phyloP scores from a whole-genome alignment of 2,329 filamentous ascomycete species.

The Achaetomium macrosporum region DNA sequence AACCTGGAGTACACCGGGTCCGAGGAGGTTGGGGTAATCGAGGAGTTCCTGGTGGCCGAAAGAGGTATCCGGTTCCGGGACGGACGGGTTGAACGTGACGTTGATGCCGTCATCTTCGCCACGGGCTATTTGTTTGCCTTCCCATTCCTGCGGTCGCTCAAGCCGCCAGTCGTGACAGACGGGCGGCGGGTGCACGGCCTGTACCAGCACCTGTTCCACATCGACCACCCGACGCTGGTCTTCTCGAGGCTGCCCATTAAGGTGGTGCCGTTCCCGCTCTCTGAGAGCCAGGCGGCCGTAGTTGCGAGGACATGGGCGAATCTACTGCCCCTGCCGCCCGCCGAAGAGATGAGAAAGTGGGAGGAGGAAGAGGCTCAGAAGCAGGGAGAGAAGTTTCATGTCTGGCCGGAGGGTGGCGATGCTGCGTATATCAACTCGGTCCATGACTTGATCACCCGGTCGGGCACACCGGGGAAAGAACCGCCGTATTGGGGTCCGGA shows the following conservation, averaged over 20 bases:
- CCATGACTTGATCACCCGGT: slow-evolving; percentile 53
- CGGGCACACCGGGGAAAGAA: slow-evolving; percentile 53
- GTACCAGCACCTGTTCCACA: slow-evolving; percentile 75
- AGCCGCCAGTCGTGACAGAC: slow-evolving; percentile 53
- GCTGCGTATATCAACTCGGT: slow-evolving; percentile 64
- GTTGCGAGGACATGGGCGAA: slow-evolving; percentile 74
- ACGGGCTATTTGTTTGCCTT: slow-evolving; percentile 86
- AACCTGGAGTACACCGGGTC: slow-evolving; percentile 41
- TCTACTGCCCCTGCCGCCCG: slow-evolving; percentile 56
- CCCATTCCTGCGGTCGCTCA: slow-evolving; percentile 57
- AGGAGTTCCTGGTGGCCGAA: slow-evolving; percentile 46
- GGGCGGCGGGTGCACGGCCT: slow-evolving; percentile 66
- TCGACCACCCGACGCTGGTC: slow-evolving; percentile 67
- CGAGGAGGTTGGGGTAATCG: slow-evolving; percentile 53
- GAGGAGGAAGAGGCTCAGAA: slow-evolving; percentile 53
- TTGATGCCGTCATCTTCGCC: slow-evolving; percentile 79
- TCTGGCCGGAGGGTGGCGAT: slow-evolving; percentile 52
- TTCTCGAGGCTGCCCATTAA: slow-evolving; percentile 73
- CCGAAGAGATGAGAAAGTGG: slow-evolving; percentile 63
- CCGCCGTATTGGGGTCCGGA: slow-evolving; percentile 67
- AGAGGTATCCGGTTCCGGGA: slow-evolving; percentile 60
- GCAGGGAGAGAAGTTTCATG: slow-evolving; percentile 40
- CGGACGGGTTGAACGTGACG: slow-evolving; percentile 54
- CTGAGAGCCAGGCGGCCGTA: slow-evolving; percentile 72
- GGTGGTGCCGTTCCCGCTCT: slow-evolving; percentile 80